Evolutionary conservation across 139 green algal species (phyloP), one percentile per base, ranked within the genome.

Genomic region (Deuterostichococcus epilithicus): DNA sequence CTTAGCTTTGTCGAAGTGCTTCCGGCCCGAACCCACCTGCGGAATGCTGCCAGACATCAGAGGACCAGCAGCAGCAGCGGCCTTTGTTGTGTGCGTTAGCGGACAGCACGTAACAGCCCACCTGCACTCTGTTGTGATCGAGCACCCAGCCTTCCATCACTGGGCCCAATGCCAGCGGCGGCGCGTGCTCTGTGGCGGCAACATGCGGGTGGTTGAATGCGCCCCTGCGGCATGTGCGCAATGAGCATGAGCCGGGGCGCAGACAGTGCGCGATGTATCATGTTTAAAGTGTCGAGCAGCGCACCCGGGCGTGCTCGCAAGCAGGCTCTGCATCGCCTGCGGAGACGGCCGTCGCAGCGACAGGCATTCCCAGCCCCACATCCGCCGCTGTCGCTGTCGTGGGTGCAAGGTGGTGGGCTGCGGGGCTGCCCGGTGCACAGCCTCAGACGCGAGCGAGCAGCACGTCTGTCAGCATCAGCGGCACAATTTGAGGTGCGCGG

Each of bases 111-210:
- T 30, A 3, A 8, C 28, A 15, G 3, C 38, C 32, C 38, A 80
- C 76, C 76, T 80, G 67, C 44, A 75, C 36, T 10, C 76, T 28
- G 34, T 35, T 66, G 34, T 80, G 76, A 30, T 80, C 76, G 3
- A 80, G 65, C 34, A 52, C 33, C 76, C 76, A 80, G 18, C 63
- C 65, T 23, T 66, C 67, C 1, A 28, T 42, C 13, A 75, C 65
- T 23, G 37, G 30, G 10, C n/a, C 32, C 2, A 23, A 18, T 22
- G 36, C 32, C 39, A 80, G 45, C n/a, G 68, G 68, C 2, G 76
- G 76, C 13, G 45, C 76, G 59, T 15, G 15, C 47, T 75, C 28
- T 25, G 76, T 80, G 5, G 28, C 33, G 4, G 39, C 68, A 33
- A 39, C 42, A 32, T 68, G 72, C 5, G 23, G 23, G 38, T 80